A percentile compares a stretch with the other conserved stretches of the same genome.
Evolutionary conservation across 73 alveolate species (phyloP).

Genomic region (Symbiodinium pilosum): DNA sequence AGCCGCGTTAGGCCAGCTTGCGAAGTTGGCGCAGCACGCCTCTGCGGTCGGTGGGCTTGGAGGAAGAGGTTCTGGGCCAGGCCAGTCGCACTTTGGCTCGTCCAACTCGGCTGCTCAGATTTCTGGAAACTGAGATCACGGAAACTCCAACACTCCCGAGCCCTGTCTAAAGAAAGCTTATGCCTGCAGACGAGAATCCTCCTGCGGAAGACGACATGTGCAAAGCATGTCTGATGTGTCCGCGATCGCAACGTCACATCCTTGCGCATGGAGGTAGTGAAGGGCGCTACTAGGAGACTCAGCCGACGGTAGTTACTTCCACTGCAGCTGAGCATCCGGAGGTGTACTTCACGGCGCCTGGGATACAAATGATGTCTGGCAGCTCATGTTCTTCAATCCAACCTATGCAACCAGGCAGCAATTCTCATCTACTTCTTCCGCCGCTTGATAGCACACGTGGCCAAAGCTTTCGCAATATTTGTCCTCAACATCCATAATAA

Average conservation of each 20-base stretch:
- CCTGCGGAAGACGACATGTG: constrained; percentile 12
- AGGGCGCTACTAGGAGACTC: background rate
- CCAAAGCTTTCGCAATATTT: constrained; percentile 84
- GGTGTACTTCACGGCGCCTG: constrained; percentile 52
- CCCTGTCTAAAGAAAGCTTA: too few species aligned
- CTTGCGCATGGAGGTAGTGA: background rate
- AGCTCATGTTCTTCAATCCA: too few species aligned
- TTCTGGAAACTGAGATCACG: too few species aligned
- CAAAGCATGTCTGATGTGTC: constrained; percentile 70
- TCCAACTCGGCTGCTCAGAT: constrained; percentile 22
- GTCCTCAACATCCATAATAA: constrained; percentile 48
- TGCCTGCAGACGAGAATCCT: background rate
- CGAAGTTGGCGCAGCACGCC: constrained; percentile 28
- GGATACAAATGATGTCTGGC: background rate
- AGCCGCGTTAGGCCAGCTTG: constrained; percentile 43
- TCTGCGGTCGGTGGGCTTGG: constrained; percentile 7
- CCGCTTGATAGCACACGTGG: constrained; percentile 51
- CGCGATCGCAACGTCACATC: constrained; percentile 30
- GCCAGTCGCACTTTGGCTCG: constrained; percentile 92
- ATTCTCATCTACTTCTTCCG: constrained; percentile 34
- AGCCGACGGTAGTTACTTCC: background rate
- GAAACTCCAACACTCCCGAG: too few species aligned
- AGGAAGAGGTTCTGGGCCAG: constrained; percentile 25
- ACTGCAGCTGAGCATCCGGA: constrained; percentile 28
- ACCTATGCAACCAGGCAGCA: background rate